These are phyloP conservation scores for Coemansia reversa DNA, from an alignment of 192 early-diverging fungal genomes.

Conservation along the genomic window DNA sequence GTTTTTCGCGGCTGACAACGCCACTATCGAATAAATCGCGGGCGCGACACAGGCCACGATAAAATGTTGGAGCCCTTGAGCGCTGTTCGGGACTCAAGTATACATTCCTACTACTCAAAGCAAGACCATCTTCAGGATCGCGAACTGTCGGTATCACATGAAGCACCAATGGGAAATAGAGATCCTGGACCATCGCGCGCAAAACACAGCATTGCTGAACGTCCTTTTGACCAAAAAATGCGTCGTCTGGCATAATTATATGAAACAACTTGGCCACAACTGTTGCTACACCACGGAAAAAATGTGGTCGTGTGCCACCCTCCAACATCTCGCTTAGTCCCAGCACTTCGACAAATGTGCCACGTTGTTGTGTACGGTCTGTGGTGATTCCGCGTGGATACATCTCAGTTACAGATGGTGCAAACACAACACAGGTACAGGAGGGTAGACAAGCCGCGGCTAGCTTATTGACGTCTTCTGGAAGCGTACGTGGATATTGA, in stretches of 20 bases:
- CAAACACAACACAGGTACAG: slow-evolving; percentile 46
- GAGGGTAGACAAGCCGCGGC: slow-evolving; percentile 15
- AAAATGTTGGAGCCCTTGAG: slow-evolving; percentile 67
- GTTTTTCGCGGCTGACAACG: slow-evolving; percentile 31
- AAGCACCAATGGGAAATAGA: slow-evolving; percentile 75
- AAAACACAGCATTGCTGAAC: slow-evolving; percentile 89
- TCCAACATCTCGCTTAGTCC: slow-evolving; percentile 93
- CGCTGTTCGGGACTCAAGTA: slow-evolving; percentile 78
- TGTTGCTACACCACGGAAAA: slow-evolving; percentile 96
- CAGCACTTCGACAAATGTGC: slow-evolving; percentile 89
- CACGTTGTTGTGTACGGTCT: slow-evolving; percentile 74
- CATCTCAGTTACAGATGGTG: slow-evolving; percentile 81
- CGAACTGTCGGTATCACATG: slow-evolving; percentile 72
- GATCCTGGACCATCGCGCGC: slow-evolving; percentile 76
- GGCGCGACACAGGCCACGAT: slow-evolving; percentile 64
- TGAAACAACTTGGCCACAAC: slow-evolving; percentile 94
- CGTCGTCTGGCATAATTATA: slow-evolving; percentile 75
- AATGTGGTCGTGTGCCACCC: slow-evolving; percentile 86
- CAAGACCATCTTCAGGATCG: slow-evolving; percentile 75
- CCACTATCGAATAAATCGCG: slow-evolving; percentile 45
- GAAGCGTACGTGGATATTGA: slow-evolving; percentile 85
- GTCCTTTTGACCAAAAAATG: slow-evolving; percentile 97
- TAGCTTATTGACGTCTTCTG: slow-evolving; percentile 72
- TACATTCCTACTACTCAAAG: slow-evolving; percentile 86
- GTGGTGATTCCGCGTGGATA: slow-evolving; percentile 88